phyloP scores from a whole-genome alignment of 768 basidiomycete species.

The Chalciporus pseudorubinellus region DNA sequence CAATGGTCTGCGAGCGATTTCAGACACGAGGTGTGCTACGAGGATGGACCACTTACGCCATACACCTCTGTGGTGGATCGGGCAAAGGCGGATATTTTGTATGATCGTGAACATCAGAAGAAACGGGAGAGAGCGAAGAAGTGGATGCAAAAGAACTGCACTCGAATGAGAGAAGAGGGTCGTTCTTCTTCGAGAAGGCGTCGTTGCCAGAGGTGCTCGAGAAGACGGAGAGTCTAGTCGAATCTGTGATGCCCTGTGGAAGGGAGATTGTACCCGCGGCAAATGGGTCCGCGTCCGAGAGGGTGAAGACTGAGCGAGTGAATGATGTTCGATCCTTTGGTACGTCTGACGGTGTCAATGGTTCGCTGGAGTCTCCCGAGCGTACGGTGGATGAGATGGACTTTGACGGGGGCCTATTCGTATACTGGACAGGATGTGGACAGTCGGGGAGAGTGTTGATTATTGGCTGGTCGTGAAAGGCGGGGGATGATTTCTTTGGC shows the following conservation, averaged over 20 bases:
- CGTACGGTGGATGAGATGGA: slow-evolving; percentile 53
- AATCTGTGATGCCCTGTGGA: slow-evolving; percentile 38
- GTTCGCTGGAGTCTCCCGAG: slow-evolving; percentile 53
- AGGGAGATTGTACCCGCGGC: slow-evolving; percentile 48
- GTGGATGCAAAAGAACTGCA: slow-evolving; percentile 57
- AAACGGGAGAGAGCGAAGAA: slow-evolving; percentile 49
- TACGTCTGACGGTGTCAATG: slow-evolving; percentile 52
- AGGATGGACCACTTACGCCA: slow-evolving; percentile 1
- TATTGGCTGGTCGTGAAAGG: slow-evolving; percentile 45
- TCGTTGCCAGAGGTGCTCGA: slow-evolving; percentile 52
- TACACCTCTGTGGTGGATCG: slow-evolving; percentile 4
- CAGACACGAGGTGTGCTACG: background rate
- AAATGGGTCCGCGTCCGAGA: slow-evolving; percentile 66
- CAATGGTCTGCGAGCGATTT: background rate
- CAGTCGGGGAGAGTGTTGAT: slow-evolving; percentile 17
- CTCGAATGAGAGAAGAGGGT: slow-evolving; percentile 34
- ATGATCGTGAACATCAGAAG: background rate
- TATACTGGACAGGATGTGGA: slow-evolving; percentile 24
- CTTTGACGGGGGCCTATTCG: slow-evolving; percentile 48
- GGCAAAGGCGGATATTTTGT: background rate
- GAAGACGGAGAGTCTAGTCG: slow-evolving; percentile 50
- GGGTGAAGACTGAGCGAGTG: slow-evolving; percentile 53
- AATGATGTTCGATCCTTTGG: slow-evolving; percentile 29
- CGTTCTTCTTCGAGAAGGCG: slow-evolving; percentile 38
- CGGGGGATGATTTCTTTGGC: slow-evolving; percentile 55